phyloP scores from a whole-genome alignment of 163 green algal genomes.

The Coccomyxa subellipsoidea region DNA sequence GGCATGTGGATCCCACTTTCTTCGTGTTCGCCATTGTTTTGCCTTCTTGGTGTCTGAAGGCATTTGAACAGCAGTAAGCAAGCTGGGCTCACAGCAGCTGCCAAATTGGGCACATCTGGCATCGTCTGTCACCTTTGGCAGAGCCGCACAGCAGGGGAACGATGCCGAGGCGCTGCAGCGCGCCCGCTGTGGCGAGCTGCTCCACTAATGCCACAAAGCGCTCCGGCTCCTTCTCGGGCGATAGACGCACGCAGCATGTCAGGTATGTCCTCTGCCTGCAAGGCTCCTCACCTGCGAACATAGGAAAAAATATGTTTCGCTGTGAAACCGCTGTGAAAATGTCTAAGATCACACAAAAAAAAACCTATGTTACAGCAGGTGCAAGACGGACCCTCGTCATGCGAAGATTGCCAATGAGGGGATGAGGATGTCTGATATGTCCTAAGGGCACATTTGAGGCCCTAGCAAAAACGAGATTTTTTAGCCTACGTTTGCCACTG shows the following conservation, averaged over 20 bases:
- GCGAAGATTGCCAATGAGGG: too few relatives aligned
- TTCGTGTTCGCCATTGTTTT: too few relatives aligned
- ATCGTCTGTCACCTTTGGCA: constrained; percentile 17
- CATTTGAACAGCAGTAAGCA: too few relatives aligned
- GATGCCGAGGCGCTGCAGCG: constrained; percentile 22
- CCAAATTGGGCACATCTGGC: too few relatives aligned
- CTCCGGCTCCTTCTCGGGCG: constrained; percentile 78
- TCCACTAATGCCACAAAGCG: constrained; percentile 63
- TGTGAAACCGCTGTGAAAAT: not conserved
- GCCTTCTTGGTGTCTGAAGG: too few relatives aligned
- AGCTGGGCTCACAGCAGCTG: too few relatives aligned
- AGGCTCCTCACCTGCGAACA: not conserved
- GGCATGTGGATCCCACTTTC: too few relatives aligned
- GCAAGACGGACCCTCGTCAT: too few relatives aligned
- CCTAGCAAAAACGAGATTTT: not conserved
- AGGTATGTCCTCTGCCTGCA: constrained; percentile 38
- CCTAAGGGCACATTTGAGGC: not conserved
- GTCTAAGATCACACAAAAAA: too few relatives aligned
- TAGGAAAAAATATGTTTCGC: not conserved
- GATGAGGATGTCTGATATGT: too few relatives aligned
- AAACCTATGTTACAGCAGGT: too few relatives aligned
- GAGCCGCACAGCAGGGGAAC: constrained; percentile 61
- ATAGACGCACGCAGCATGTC: constrained; percentile 74
- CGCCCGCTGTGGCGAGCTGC: constrained; percentile 19
- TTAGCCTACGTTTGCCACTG: too few relatives aligned